phyloP scores from a whole-genome alignment of 495 filamentous ascomycete species.

The Podospora sp. region DNA sequence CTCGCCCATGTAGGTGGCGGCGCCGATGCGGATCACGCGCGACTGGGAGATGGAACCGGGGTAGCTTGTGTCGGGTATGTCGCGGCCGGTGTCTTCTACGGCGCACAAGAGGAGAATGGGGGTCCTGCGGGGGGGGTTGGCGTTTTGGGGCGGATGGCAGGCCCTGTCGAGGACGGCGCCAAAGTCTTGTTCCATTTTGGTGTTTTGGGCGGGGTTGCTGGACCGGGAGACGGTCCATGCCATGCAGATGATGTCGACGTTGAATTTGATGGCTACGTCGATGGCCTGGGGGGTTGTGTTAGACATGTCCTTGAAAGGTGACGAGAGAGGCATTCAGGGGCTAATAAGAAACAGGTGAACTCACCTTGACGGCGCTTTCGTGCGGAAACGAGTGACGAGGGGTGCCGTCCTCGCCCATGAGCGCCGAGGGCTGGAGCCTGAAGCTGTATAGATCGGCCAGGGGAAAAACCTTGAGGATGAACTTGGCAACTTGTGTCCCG shows the following conservation, averaged over 20 bases:
- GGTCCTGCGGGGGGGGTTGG: background rate
- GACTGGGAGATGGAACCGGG: background rate
- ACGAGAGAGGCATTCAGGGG: background rate
- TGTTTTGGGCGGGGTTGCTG: background rate
- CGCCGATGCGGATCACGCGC: background rate
- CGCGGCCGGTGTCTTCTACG: background rate
- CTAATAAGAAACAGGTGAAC: too few relatives aligned
- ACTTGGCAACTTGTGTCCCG: background rate
- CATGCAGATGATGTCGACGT: background rate
- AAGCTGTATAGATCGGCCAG: background rate
- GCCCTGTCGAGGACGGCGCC: background rate
- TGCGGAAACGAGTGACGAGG: background rate
- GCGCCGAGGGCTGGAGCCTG: background rate
- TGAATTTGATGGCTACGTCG: background rate
- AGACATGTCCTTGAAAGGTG: background rate
- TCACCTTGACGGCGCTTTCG: background rate
- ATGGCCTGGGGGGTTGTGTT: background rate
- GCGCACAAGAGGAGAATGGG: background rate
- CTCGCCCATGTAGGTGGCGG: background rate
- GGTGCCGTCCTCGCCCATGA: background rate
- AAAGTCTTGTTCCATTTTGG: background rate
- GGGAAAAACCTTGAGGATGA: background rate
- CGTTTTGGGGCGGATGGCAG: background rate
- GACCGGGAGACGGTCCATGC: background rate
- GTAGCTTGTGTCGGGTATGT: background rate